Evolutionary conservation across 495 filamentous ascomycete genomes (phyloP).

Genomic region (Parachaetomium inaequale): DNA sequence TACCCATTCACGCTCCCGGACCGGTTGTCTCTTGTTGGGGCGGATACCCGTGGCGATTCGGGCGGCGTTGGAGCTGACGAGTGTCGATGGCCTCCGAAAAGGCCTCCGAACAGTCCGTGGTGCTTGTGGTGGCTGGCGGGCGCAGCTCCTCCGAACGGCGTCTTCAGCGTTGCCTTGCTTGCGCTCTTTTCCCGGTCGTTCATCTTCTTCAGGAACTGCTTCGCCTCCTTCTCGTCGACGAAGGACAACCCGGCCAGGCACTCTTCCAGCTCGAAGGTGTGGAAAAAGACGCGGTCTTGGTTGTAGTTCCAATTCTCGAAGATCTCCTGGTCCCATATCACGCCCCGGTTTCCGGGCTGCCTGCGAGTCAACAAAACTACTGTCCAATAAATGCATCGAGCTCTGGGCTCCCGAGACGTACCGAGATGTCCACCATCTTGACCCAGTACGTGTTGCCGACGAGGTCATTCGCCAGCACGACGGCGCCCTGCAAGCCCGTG

Average conservation of each 20-base stretch:
- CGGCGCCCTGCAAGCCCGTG: constrained; percentile 88
- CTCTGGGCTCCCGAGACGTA: constrained; percentile 44
- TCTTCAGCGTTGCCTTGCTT: constrained; percentile 74
- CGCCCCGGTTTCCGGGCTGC: constrained; percentile 75
- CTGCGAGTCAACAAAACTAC: constrained; percentile 22
- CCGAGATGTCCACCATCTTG: constrained; percentile 94
- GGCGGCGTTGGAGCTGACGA: constrained; percentile 57
- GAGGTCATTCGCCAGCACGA: constrained; percentile 88
- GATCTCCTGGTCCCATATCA: constrained; percentile 98
- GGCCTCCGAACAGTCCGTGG: constrained; percentile 56
- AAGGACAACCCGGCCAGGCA: constrained; percentile 89
- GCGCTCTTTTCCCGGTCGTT: constrained; percentile 91
- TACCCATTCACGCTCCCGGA: constrained; percentile 41
- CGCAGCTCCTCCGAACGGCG: constrained; percentile 64
- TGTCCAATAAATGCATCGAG: background rate
- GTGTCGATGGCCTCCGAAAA: constrained; percentile 68
- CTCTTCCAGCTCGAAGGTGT: constrained; percentile 91
- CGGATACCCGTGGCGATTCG: constrained; percentile 47
- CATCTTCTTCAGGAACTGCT: constrained; percentile 90
- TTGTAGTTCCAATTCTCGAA: constrained; percentile 93
- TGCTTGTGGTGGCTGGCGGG: constrained; percentile 41
- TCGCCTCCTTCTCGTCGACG: constrained; percentile 93
- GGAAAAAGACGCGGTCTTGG: constrained; percentile 94
- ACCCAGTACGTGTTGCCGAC: constrained; percentile 96
- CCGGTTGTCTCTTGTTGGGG: constrained; percentile 51